Conservation (phyloP, 768 basidiomycete genomes). For the Gymnopilus junonius region DNA sequence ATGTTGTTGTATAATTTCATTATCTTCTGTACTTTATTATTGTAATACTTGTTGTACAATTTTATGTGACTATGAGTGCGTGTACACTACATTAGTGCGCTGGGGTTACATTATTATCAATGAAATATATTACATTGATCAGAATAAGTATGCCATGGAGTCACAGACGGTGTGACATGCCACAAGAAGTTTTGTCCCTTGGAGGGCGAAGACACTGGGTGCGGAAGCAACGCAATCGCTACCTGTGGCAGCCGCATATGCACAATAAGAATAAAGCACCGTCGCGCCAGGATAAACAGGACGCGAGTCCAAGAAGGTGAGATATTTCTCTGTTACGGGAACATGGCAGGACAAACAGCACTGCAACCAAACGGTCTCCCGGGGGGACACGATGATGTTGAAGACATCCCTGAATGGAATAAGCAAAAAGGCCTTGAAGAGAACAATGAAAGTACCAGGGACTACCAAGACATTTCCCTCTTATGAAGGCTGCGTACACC, state of each 20-base stretch:
- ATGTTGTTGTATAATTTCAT: conserved; percentile 7
- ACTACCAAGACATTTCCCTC: neutral
- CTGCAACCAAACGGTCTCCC: neutral
- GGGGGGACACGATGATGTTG: neutral
- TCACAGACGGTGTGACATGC: neutral
- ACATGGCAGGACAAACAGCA: neutral
- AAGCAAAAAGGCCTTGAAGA: neutral
- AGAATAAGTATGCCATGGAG: neutral
- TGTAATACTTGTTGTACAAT: neutral
- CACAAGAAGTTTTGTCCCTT: neutral
- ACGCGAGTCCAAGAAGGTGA: neutral
- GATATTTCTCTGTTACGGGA: neutral
- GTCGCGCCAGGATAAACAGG: neutral
- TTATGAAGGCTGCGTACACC: neutral
- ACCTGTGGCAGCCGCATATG: neutral
- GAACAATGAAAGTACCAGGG: neutral
- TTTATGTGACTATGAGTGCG: neutral
- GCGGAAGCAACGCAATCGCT: neutral
- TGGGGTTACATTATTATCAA: neutral
- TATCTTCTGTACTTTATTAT: neutral
- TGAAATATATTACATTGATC: neutral
- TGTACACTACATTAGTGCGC: neutral
- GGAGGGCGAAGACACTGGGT: neutral
- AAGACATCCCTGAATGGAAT: neutral
- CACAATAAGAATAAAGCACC: neutral